These are phyloP conservation scores for Agaricus blazei DNA, from an alignment of 768 basidiomycete species.

Conservation along the genomic window DNA sequence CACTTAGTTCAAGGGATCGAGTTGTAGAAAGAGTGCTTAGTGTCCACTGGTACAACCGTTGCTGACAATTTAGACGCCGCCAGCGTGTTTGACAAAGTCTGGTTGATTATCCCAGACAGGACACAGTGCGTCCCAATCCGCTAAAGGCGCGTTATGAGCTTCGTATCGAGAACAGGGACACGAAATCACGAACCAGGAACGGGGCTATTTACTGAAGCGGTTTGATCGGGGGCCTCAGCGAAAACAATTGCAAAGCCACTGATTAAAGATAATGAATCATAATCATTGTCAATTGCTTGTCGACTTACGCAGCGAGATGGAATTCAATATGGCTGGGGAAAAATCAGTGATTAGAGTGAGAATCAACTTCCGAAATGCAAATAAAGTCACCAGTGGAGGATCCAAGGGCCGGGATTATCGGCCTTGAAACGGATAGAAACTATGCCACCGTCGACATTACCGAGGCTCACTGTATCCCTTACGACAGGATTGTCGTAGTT, in stretches of 20 bases:
- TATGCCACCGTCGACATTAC: conserved; percentile 24
- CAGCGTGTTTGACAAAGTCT: too few relatives aligned
- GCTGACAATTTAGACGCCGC: too few relatives aligned
- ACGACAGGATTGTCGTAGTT: conserved; percentile 40
- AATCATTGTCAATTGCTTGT: not conserved
- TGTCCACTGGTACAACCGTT: too few relatives aligned
- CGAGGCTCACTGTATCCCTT: conserved; percentile 30
- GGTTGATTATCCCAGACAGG: conserved; percentile 13
- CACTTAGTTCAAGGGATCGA: too few relatives aligned
- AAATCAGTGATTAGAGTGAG: not conserved
- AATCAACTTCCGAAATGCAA: not conserved
- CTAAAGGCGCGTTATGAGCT: conserved; percentile 6
- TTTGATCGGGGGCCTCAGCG: conserved; percentile 21
- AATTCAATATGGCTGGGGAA: conserved; percentile 46
- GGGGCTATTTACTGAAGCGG: not conserved
- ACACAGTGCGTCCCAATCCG: conserved; percentile 20
- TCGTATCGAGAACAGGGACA: not conserved
- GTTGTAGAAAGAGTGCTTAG: too few relatives aligned
- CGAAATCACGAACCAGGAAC: not conserved
- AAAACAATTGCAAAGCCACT: conserved; percentile 31
- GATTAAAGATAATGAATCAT: not conserved
- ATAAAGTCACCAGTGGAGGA: conserved; percentile 38
- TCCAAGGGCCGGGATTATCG: conserved; percentile 48
- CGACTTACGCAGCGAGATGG: conserved; percentile 37
- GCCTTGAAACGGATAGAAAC: conserved; percentile 46